Evolutionary conservation across 2,329 filamentous ascomycete species (phyloP).

Genomic region (Aspergillus thermomutatus): DNA sequence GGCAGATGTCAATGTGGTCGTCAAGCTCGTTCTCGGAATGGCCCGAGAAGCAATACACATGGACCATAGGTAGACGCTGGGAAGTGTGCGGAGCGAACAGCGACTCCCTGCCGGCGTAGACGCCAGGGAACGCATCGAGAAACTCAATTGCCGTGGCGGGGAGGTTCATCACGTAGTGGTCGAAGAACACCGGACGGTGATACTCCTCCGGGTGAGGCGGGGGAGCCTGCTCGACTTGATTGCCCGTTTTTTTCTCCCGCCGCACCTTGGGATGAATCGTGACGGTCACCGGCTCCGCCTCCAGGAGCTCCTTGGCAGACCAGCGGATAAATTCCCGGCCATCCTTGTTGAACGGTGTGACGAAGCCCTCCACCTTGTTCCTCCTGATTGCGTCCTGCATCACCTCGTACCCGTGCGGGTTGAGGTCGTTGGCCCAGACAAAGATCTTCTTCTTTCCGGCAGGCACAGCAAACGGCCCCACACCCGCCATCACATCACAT

Average conservation of each 20-base stretch:
- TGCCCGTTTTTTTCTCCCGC: constrained; percentile 18
- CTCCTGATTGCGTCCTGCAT: constrained; percentile 66
- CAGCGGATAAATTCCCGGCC: constrained; percentile 74
- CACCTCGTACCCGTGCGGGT: constrained; percentile 77
- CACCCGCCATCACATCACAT: constrained; percentile 95
- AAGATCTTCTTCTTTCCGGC: constrained; percentile 87
- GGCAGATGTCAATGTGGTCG: constrained; percentile 58
- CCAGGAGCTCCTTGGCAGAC: constrained; percentile 57
- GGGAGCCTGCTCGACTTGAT: constrained; percentile 25
- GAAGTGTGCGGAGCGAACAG: constrained; percentile 62
- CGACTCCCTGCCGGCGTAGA: constrained; percentile 69
- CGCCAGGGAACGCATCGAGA: constrained; percentile 69
- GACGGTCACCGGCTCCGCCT: constrained; percentile 50
- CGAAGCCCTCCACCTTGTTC: constrained; percentile 78
- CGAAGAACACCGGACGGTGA: constrained; percentile 64
- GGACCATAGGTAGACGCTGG: constrained; percentile 71
- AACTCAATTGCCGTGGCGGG: constrained; percentile 87
- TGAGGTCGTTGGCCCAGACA: constrained; percentile 96
- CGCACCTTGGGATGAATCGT: constrained; percentile 48
- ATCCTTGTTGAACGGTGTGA: constrained; percentile 76
- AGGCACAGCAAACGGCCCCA: constrained; percentile 90
- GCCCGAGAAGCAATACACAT: constrained; percentile 90
- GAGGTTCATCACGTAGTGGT: constrained; percentile 98
- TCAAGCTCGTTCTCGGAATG: constrained; percentile 73
- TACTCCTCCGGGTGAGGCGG: constrained; percentile 24